Evolutionary conservation across 2,329 filamentous ascomycete genomes (phyloP).

Genomic region (Colletotrichum chrysophilum): DNA sequence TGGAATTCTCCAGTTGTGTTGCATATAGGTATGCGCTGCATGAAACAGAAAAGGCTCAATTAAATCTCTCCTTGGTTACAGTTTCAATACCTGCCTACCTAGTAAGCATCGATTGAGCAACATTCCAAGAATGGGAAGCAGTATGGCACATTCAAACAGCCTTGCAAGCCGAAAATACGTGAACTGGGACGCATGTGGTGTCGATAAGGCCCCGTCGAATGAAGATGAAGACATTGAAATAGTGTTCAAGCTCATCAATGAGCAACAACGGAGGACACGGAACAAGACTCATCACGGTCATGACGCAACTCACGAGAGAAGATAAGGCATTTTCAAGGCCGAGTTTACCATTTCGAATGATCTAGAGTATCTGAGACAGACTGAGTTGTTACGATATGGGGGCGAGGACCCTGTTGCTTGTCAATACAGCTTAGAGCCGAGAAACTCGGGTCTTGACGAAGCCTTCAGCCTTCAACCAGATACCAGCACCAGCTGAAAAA

Average conservation of each 20-base stretch:
- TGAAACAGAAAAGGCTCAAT: background rate
- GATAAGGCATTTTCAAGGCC: background rate
- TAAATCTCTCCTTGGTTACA: background rate
- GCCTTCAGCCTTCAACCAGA: background rate
- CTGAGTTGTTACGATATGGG: background rate
- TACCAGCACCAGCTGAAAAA: background rate
- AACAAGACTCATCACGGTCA: background rate
- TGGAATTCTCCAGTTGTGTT: accelerated
- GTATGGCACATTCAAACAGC: background rate
- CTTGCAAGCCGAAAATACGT: background rate
- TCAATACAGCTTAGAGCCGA: background rate
- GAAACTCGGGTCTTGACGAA: background rate
- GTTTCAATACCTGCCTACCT: too few relatives aligned
- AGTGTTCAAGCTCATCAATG: background rate
- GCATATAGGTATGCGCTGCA: background rate
- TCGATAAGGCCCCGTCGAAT: background rate
- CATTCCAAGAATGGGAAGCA: background rate
- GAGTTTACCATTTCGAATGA: background rate
- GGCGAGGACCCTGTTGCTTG: background rate
- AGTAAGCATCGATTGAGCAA: too few relatives aligned
- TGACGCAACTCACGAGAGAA: background rate
- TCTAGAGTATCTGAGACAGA: background rate
- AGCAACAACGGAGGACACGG: background rate
- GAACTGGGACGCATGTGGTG: background rate
- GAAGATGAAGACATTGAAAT: background rate